Conservation (phyloP, 73 alveolate genomes). For the Uronychia setigera region DNA sequence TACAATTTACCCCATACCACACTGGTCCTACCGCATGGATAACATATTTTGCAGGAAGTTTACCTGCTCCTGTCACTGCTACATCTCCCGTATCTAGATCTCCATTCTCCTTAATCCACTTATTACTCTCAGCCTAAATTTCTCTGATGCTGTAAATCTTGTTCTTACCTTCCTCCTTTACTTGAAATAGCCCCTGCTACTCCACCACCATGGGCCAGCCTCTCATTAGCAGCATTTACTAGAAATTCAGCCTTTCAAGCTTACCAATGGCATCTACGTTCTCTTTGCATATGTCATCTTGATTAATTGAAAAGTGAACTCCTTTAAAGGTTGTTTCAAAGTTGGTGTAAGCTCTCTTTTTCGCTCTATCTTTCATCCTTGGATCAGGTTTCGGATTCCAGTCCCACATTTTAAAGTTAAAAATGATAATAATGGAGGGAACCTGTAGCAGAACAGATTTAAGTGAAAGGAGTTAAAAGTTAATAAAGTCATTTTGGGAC, state of each 20-base stretch:
- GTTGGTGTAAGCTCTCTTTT: no score
- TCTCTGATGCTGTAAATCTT: not conserved
- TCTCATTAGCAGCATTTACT: constrained; percentile 90
- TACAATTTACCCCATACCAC: not conserved
- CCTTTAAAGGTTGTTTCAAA: no score
- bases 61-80: constrained; percentile 72
- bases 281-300: constrained; percentile 54
- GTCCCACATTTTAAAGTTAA: no score
- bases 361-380: no score
- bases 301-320: constrained; percentile 1
- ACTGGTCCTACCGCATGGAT: constrained; percentile 90
- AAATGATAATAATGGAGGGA: no score
- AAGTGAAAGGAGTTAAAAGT: no score
- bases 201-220: constrained; percentile 73
- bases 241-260: not conserved
- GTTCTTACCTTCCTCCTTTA: constrained; percentile 74
- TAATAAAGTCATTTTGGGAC: constrained; percentile 67
- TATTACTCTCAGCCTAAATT: not conserved
- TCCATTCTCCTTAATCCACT: constrained; percentile 23
- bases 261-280: constrained; percentile 34
- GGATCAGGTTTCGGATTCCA: no score
- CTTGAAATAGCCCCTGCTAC: constrained; percentile 90
- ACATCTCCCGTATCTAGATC: constrained; percentile 60
- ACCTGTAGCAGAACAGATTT: no score
- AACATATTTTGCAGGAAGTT: constrained; percentile 80